Evolutionary conservation across 139 green algal genomes (phyloP), one percentile per base, ranked within the genome.

Genomic region (Chlamydomonas sp.): DNA sequence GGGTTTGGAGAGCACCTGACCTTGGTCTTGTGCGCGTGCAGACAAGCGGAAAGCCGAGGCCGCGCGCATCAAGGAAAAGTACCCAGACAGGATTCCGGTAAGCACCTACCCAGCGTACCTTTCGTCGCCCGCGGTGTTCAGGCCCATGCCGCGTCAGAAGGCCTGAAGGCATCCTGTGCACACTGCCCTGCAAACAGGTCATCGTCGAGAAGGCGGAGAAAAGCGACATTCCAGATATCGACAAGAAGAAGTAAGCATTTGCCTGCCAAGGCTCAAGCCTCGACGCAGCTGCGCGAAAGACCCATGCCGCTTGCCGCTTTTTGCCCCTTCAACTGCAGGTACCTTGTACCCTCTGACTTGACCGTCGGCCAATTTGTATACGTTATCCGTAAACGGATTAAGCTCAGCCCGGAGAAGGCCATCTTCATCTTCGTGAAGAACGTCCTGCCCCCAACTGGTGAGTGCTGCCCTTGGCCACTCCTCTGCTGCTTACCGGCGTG

Each of bases 401-500:
- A 97, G 90, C 95, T 99, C 20, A 96, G 87, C 75, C 95, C 97
- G 0, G 97, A 99, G 92, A 98, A 99, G 92, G 98, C 98, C 17
- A 99, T 99, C 86, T 99, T 99, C 92, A 98, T 99, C 80, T 99
- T 99, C 92, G 97, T 99, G 4, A 95, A 97, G 88, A 99, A 99
- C 90, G 93, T 98, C 57, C 88, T 99, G 57, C 98, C 98, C 9
- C 98, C 98, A 5, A 99, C 96, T 80, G 96, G 97, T 98, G 77
- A 49, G 87, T 61, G 69, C 62, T 75, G 7, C 8, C 5, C 63
- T 59, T 69, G 5, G 4, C n/a, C 69, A 16, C 69, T 76, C 69
- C 69, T 31, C 69, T 18, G 16, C 69, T 9, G 9, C 64, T 69
- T 69, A 9, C 9, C 10, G 64, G 64, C 31, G 31, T 49, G 31